Percentiles rank a stretch among this genome's conserved stretches.
phyloP scores from a whole-genome alignment of 2,329 filamentous ascomycete genomes.

The Ambrosiella beaveri region DNA sequence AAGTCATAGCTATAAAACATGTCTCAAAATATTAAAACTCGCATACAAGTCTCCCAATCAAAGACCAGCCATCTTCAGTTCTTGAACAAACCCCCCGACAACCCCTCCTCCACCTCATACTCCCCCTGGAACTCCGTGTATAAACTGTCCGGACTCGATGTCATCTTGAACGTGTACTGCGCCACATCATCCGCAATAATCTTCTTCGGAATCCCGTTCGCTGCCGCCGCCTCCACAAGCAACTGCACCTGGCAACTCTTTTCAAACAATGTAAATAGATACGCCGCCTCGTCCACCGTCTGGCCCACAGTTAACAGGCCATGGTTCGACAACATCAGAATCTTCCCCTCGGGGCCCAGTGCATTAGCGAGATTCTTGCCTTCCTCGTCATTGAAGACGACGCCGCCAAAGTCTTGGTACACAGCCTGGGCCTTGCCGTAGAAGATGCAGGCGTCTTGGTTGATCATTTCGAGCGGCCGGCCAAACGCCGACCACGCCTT shows the following conservation, averaged over 20 bases:
- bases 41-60: not conserved
- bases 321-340: constrained; percentile 50
- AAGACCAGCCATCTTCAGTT: constrained; percentile 2
- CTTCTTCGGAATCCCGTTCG: constrained; percentile 19
- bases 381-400: constrained; percentile 42
- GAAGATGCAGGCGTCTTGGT: constrained; percentile 46
- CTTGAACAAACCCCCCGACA: constrained; percentile 13
- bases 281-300: constrained; percentile 56
- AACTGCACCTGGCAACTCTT: constrained; percentile 50
- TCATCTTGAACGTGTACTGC: constrained; percentile 19
- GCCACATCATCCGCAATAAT: constrained; percentile 26
- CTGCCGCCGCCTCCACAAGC: constrained; percentile 41
- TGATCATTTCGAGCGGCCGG: constrained; percentile 48
- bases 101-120: constrained; percentile 13
- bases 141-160: constrained; percentile 14
- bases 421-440: constrained; percentile 40
- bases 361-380: constrained; percentile 43
- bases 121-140: constrained; percentile 15
- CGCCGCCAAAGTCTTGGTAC: constrained; percentile 35
- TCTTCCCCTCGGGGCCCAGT: constrained; percentile 38
- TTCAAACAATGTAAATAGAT: constrained; percentile 50
- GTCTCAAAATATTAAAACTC: not conserved
- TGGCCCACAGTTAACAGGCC: constrained; percentile 49
- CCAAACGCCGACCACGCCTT: constrained; percentile 50
- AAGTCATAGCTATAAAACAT: not conserved